A percentile compares a stretch with the other conserved stretches of the same genome.
These are phyloP conservation scores for Zelopaecilomyces penicillatus DNA, from an alignment of 2,329 filamentous ascomycete species.

Conservation along the genomic window DNA sequence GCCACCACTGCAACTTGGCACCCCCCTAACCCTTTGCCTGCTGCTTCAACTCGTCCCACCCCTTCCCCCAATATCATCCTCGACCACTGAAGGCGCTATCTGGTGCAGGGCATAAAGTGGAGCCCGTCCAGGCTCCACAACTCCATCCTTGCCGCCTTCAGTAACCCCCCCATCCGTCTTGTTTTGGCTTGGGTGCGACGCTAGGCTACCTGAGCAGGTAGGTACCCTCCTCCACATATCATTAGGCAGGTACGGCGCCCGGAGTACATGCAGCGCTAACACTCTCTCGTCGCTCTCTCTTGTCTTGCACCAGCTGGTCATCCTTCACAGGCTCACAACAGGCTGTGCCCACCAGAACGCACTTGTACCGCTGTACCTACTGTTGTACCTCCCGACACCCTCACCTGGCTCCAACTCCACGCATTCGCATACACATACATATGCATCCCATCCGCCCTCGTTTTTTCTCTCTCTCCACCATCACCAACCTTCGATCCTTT, in stretches of 20 bases:
- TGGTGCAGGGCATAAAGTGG: constrained; percentile 22
- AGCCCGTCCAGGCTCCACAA: constrained; percentile 5
- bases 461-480: constrained; percentile 7
- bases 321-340: constrained; percentile 12
- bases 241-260: constrained; percentile 21
- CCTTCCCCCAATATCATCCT: neutral
- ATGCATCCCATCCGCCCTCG: constrained; percentile 15
- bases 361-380: constrained; percentile 7
- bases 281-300: neutral
- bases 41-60: neutral
- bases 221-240: constrained; percentile 22
- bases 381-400: constrained; percentile 10
- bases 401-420: constrained; percentile 2
- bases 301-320: constrained; percentile 18
- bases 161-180: neutral
- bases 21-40: neutral
- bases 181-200: constrained; percentile 8
- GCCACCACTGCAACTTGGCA: neutral
- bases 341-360: constrained; percentile 15
- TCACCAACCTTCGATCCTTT: neutral
- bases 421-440: constrained; percentile 11
- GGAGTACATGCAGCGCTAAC: constrained; percentile 7
- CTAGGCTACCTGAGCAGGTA: constrained; percentile 12
- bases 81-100: constrained; percentile 12
- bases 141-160: neutral